These are phyloP conservation scores for Stevia rebaudiana DNA, from an alignment of 140 eudicot species.

Conservation along the genomic window DNA sequence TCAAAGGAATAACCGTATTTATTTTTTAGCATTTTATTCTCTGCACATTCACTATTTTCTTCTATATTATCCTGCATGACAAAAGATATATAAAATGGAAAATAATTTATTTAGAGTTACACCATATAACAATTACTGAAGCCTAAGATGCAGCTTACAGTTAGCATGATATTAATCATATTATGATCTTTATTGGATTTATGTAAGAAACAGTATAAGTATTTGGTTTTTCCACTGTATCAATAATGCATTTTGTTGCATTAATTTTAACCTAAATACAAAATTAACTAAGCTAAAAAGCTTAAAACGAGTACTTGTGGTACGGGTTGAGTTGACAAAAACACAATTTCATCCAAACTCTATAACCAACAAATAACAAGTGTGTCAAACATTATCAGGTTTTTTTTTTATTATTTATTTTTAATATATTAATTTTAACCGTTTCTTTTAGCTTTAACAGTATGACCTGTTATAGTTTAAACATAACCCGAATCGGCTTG, in stretches of 20 bases:
- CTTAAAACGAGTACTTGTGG: background rate
- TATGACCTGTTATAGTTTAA: background rate
- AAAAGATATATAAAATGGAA: background rate
- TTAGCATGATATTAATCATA: too few species aligned
- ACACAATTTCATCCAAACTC: background rate
- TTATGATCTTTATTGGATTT: too few species aligned
- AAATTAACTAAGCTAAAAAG: background rate
- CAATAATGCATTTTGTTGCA: background rate
- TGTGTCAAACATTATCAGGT: background rate
- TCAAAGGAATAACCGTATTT: slow-evolving; percentile 34
- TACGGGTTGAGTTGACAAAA: background rate
- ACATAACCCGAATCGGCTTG: background rate
- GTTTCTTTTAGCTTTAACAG: background rate
- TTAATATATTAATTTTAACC: background rate
- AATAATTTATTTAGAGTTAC: background rate
- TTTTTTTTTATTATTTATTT: background rate
- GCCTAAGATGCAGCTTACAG: background rate
- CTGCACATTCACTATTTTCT: slow-evolving; percentile 14
- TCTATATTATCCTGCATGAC: slow-evolving; percentile 42
- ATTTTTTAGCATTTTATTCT: slow-evolving; percentile 10
- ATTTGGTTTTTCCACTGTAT: background rate
- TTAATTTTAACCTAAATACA: background rate
- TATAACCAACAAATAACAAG: background rate
- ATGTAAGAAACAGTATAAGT: too few species aligned
- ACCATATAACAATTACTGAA: background rate